Percentiles rank a stretch among this genome's conserved stretches.
These are phyloP conservation scores for Mikania micrantha DNA, from an alignment of 129 eudicot genomes.

Conservation along the genomic window DNA sequence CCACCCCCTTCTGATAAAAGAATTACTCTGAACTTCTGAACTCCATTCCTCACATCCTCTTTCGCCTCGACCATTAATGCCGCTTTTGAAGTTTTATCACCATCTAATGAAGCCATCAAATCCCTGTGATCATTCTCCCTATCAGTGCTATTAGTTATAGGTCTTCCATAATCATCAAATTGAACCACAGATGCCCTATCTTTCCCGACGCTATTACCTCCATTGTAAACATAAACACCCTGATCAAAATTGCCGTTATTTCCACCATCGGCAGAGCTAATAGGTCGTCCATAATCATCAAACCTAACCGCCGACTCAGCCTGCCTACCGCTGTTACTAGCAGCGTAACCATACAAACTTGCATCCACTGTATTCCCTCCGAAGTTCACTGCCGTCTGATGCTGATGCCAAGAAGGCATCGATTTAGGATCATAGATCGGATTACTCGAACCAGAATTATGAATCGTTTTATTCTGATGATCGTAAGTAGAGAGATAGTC, in stretches of 20 bases:
- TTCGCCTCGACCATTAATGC: conserved; percentile 35
- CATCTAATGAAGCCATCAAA: conserved; percentile 4
- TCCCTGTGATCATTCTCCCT: conserved; percentile 28
- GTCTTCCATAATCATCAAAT: conserved; percentile 96
- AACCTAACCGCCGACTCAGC: conserved; percentile 13
- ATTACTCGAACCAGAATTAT: conserved; percentile 11
- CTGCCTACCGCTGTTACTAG: conserved; percentile 16
- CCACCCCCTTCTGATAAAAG: conserved; percentile 62
- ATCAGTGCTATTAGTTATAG: conserved; percentile 32
- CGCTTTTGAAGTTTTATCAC: conserved; percentile 42
- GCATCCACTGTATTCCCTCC: conserved; percentile 11
- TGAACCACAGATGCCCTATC: conserved; percentile 23
- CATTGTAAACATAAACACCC: conserved; percentile 46
- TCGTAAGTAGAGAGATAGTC: conserved; percentile 23
- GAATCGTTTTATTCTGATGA: conserved; percentile 19
- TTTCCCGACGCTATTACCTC: conserved; percentile 30
- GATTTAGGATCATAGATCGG: conserved; percentile 30
- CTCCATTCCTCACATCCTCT: conserved; percentile 45
- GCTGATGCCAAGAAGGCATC: conserved; percentile 22
- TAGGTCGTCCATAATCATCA: conserved; percentile 37
- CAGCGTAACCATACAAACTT: conserved; percentile 11
- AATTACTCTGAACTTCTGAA: conserved; percentile 73
- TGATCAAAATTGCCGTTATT: conserved; percentile 17
- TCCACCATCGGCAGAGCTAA: conserved; percentile 8
- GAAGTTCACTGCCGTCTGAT: conserved; percentile 17